Evolutionary conservation across 2,329 filamentous ascomycete genomes (phyloP).

Genomic region (Helminthosporium solani): DNA sequence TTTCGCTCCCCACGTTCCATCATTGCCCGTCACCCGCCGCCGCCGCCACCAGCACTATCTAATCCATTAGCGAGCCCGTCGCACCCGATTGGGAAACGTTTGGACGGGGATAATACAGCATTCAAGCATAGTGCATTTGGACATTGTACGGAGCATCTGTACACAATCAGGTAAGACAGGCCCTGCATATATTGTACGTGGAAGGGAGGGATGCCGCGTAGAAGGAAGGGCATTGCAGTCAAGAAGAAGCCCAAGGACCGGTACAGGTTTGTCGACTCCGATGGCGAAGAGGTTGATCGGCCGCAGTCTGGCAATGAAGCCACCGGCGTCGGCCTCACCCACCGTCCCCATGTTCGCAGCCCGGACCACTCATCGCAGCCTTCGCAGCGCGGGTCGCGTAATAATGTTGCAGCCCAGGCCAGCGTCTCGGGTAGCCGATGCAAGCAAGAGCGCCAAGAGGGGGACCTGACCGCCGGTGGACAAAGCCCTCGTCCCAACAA

Average conservation of each 20-base stretch:
- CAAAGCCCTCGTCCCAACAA: background rate
- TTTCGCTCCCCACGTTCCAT: constrained; percentile 21
- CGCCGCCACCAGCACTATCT: constrained; percentile 20
- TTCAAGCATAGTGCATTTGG: too few species aligned
- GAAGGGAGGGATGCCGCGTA: constrained; percentile 25
- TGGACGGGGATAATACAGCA: background rate
- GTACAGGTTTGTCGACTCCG: constrained; percentile 14
- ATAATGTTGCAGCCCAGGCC: background rate
- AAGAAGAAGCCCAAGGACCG: constrained; percentile 17
- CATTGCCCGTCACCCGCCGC: constrained; percentile 21
- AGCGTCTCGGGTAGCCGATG: background rate
- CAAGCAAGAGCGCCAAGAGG: background rate
- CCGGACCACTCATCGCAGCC: background rate
- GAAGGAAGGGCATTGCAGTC: constrained; percentile 24
- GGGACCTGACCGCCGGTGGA: too few species aligned
- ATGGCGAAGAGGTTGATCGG: constrained; percentile 7
- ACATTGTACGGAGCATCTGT: too few species aligned
- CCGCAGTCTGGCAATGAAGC: background rate
- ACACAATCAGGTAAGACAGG: too few species aligned
- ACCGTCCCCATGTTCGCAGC: background rate
- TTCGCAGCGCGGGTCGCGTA: background rate
- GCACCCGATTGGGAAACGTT: background rate
- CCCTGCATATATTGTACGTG: too few species aligned
- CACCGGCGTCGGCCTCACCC: background rate
- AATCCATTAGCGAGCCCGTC: too few species aligned